Conservation (phyloP, 306 rosid genomes). For the Rosa rugosa region DNA sequence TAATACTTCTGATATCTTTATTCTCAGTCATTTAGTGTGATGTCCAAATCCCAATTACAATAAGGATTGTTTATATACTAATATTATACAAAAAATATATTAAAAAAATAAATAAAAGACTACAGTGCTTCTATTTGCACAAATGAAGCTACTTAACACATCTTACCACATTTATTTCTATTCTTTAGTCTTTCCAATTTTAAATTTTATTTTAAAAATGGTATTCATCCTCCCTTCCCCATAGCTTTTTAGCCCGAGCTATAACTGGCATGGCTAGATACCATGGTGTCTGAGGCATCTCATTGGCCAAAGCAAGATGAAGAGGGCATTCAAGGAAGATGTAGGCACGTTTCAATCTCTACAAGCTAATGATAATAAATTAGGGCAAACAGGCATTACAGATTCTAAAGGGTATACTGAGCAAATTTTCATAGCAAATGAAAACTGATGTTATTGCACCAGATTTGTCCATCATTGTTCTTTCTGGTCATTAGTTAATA, state of each 20-base stretch:
- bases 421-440: background rate
- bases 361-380: background rate
- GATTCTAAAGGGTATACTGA: background rate
- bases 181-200: background rate
- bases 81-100: too few species aligned
- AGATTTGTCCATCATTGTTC: background rate
- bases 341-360: background rate
- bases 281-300: background rate
- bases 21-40: background rate
- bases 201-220: background rate
- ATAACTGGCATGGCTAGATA: background rate
- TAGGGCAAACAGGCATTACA: background rate
- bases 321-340: background rate
- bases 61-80: background rate
- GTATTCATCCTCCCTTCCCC: background rate
- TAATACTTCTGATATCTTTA: background rate
- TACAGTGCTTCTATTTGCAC: background rate
- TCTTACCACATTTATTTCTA: background rate
- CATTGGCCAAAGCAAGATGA: background rate
- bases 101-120: too few species aligned
- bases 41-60: too few species aligned
- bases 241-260: background rate
- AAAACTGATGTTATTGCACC: background rate
- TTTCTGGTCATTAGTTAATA: background rate
- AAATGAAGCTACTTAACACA: background rate